Percentiles rank a stretch among this genome's conserved stretches.
phyloP scores from a whole-genome alignment of 495 filamentous ascomycete genomes.

The Evernia prunastri region DNA sequence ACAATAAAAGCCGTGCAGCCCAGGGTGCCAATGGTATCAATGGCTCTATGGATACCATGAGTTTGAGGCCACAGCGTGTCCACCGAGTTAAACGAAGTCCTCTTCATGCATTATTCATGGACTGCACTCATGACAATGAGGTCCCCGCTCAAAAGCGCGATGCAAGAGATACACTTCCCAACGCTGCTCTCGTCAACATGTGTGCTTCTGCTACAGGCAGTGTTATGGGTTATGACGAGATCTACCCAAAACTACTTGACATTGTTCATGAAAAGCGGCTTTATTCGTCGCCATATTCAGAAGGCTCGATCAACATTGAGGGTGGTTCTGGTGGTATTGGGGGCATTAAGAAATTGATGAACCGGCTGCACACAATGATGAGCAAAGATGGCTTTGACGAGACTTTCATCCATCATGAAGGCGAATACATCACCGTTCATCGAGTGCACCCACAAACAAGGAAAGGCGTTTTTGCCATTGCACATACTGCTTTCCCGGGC shows the following conservation, averaged over 20 bases:
- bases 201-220: conserved; percentile 89
- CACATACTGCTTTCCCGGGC: conserved; percentile 89
- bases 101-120: conserved; percentile 94
- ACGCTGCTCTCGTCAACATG: conserved; percentile 90
- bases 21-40: conserved; percentile 37
- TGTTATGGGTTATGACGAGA: conserved; percentile 98
- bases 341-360: conserved; percentile 81
- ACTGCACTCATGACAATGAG: conserved; percentile 99
- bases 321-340: conserved; percentile 65
- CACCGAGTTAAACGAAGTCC: conserved; percentile 71
- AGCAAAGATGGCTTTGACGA: conserved; percentile 89
- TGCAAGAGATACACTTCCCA: conserved; percentile 90
- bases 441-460: conserved; percentile 83
- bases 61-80: conserved; percentile 48
- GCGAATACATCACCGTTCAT: conserved; percentile 93
- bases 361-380: conserved; percentile 89
- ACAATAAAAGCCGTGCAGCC: conserved; percentile 59
- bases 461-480: conserved; percentile 89
- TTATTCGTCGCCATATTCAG: conserved; percentile 69
- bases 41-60: conserved; percentile 26
- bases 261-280: conserved; percentile 79
- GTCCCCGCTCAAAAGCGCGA: conserved; percentile 92
- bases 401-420: conserved; percentile 93
- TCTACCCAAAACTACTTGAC: conserved; percentile 87
- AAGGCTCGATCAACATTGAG: conserved; percentile 50